These are phyloP conservation scores for Capsicum pubescens DNA, from an alignment of 257 asterid genomes.

Conservation along the genomic window DNA sequence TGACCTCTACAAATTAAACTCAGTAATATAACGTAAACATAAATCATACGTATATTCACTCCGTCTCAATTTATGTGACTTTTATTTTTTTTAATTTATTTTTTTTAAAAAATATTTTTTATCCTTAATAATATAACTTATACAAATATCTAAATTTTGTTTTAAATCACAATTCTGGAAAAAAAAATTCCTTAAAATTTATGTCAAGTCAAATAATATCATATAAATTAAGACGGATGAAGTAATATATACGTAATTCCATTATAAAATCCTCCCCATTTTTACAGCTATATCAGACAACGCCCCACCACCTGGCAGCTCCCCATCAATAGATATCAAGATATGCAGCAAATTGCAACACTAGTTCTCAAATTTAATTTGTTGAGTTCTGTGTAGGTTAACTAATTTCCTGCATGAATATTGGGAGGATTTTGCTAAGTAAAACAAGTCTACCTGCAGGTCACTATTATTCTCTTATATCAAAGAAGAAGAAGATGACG, in stretches of 20 bases:
- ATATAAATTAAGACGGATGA: too few species aligned
- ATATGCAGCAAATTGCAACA: not conserved
- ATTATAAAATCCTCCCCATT: not conserved
- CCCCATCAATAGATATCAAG: not conserved
- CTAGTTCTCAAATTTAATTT: not conserved
- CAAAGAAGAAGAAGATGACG: not conserved
- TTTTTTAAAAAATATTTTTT: too few species aligned
- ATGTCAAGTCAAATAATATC: too few species aligned
- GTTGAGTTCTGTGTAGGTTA: too few species aligned
- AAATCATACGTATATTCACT: not conserved
- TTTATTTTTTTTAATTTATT: too few species aligned
- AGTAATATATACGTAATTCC: too few species aligned
- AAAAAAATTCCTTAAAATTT: too few species aligned
- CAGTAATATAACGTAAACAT: not conserved
- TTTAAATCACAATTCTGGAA: too few species aligned
- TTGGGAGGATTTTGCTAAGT: not conserved
- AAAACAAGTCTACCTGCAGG: not conserved
- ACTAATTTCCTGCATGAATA: not conserved
- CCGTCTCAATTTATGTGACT: too few species aligned
- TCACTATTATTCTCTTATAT: not conserved
- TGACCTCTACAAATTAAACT: conserved; percentile 29
- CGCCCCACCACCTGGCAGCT: not conserved
- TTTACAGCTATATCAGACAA: conserved; percentile 12
- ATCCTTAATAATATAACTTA: too few species aligned
- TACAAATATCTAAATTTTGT: too few species aligned